A percentile compares a stretch with the other conserved stretches of the same genome.
Evolutionary conservation across 768 basidiomycete species (phyloP).

Genomic region (Termitomyces sp.): DNA sequence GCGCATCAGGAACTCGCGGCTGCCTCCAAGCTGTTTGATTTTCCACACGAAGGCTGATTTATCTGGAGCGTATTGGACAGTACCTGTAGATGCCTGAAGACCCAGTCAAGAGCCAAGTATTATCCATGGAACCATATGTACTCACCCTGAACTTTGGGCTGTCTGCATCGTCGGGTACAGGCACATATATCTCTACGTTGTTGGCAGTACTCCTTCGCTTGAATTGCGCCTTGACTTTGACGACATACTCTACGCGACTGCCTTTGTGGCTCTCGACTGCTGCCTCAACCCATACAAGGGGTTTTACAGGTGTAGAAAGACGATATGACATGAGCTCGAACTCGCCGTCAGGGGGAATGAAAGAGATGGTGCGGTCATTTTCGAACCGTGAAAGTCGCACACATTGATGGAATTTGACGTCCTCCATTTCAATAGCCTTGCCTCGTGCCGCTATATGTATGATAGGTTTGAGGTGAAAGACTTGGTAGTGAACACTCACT

Average conservation of each 20-base stretch:
- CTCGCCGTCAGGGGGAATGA: constrained; percentile 98
- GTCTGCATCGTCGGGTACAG: constrained; percentile 98
- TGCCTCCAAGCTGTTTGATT: constrained; percentile 96
- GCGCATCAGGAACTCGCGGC: constrained; percentile 95
- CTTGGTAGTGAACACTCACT: constrained; percentile 48
- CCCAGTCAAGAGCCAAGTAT: background rate
- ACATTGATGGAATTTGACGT: constrained; percentile 99
- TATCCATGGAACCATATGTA: background rate
- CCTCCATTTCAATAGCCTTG: constrained; percentile 99
- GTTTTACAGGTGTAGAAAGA: constrained; percentile 95
- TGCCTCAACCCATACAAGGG: constrained; percentile 96
- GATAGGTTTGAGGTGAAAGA: background rate
- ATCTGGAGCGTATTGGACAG: constrained; percentile 95
- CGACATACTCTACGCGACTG: constrained; percentile 93
- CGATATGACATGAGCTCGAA: constrained; percentile 99
- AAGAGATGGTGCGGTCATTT: constrained; percentile 97
- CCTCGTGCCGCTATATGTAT: constrained; percentile 70
- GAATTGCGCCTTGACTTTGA: constrained; percentile 96
- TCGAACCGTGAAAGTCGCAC: constrained; percentile 96
- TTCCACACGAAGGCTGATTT: constrained; percentile 99
- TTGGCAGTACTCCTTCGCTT: constrained; percentile 95
- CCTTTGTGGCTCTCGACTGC: constrained; percentile 93
- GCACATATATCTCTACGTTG: constrained; percentile 98
- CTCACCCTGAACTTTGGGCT: constrained; percentile 93
- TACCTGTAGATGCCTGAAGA: constrained; percentile 84